These are phyloP conservation scores for Suillus spraguei DNA, from an alignment of 768 basidiomycete species.

Conservation along the genomic window DNA sequence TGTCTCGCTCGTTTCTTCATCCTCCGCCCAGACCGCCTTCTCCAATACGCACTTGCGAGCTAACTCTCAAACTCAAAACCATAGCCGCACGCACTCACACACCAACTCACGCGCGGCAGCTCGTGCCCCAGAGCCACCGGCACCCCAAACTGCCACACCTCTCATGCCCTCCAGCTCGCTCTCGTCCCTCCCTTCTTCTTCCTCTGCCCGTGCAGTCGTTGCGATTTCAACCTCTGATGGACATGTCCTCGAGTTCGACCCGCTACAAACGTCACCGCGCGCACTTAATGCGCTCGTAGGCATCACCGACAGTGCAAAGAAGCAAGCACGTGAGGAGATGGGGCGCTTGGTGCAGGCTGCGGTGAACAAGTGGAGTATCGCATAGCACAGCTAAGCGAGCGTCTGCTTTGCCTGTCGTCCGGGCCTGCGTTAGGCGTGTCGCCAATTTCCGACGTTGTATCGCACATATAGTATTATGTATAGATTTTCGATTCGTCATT, in stretches of 20 bases:
- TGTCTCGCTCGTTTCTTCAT: conserved; percentile 38
- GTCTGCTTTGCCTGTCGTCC: not conserved
- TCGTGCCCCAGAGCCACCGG: conserved; percentile 18
- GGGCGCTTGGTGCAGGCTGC: conserved; percentile 69
- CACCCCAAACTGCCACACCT: conserved; percentile 3
- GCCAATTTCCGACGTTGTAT: not conserved
- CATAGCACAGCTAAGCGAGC: conserved; percentile 15
- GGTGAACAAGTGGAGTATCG: conserved; percentile 76
- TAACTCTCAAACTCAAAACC: conserved; percentile 52
- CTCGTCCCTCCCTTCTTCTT: conserved; percentile 11
- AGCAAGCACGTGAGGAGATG: conserved; percentile 79
- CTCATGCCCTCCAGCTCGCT: not conserved
- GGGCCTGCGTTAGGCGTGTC: not conserved
- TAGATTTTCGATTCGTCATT: conserved; percentile 2
- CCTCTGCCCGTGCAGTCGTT: conserved; percentile 58
- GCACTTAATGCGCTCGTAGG: conserved; percentile 77
- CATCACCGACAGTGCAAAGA: conserved; percentile 81
- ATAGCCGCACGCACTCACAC: conserved; percentile 44
- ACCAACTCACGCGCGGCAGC: conserved; percentile 39
- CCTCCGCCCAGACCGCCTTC: conserved; percentile 22
- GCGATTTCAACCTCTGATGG: conserved; percentile 84
- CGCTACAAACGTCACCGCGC: conserved; percentile 69
- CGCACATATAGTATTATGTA: conserved; percentile 3
- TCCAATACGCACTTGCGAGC: conserved; percentile 44
- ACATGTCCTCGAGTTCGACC: conserved; percentile 83